Evolutionary conservation across 768 basidiomycete species (phyloP), one percentile per base, ranked within the genome.

Genomic region (Mycena galopus): DNA sequence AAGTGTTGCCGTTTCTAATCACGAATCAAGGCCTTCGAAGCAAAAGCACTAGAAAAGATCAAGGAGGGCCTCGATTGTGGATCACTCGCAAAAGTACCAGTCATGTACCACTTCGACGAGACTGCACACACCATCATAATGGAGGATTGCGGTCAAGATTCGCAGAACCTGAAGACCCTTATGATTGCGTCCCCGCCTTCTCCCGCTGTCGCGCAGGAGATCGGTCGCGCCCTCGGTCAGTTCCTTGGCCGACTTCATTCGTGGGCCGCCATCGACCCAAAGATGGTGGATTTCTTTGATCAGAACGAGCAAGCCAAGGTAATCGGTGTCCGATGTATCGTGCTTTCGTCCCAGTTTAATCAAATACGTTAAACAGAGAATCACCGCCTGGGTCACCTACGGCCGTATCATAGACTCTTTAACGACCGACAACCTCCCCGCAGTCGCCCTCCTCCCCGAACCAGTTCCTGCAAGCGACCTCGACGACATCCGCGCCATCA

Each of bases 221-320:
- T 93, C 42, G 92, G 92, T 7, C 59, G 75, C 8, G 86, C 82
- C 2, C 79, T 93, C 0, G 92, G 92, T 2, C 75, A 77, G 55
- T 93, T 92, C 80, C 80, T 92, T 19, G 84, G 82, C 4, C 71
- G 73, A 17, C 57, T 93, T 65, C 92, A 93, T 75, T 71, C 73
- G 9, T 87, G 87, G 86, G 83, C 87, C 47, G 76, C 78, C 27
- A 74, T 77, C 27, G 66, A 79, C 9, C 75, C 71, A 16, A 65
- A 66, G 1, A 77, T 85, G 53, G 65, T 86, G 47, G 77, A 79
- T 14, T 60, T 80, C 64, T 88, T 89, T 68, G 80, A 80, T n/a
- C 65, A 75, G 44, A 84, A 86, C 67, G 67, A 78, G 42, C 68
- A 83, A n/a, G 88, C 81, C 8, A 82, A 84, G 72, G 71, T 74